phyloP scores from a whole-genome alignment of 2,329 filamentous ascomycete genomes.

The Teratosphaeria gauchensis region DNA sequence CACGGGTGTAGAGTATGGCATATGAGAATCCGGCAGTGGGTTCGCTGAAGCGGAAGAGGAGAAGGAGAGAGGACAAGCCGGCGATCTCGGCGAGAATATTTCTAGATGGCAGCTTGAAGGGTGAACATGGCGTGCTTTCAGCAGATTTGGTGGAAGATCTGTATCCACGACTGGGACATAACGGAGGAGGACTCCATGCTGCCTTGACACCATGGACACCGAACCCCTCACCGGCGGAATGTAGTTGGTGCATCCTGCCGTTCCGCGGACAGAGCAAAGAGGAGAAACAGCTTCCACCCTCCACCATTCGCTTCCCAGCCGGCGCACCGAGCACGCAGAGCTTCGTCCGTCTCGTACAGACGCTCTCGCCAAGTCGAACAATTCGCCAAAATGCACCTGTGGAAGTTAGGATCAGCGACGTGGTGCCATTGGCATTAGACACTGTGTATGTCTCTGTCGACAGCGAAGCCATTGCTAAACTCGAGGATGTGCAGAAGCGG shows the following conservation, averaged over 20 bases:
- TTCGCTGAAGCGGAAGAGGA: slow-evolving; percentile 43
- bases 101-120: slow-evolving; percentile 75
- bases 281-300: slow-evolving; percentile 57
- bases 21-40: slow-evolving; percentile 33
- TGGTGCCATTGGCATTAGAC: slow-evolving; percentile 68
- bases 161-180: slow-evolving; percentile 43
- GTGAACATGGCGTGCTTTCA: slow-evolving; percentile 76
- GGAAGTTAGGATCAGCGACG: slow-evolving; percentile 74
- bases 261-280: slow-evolving; percentile 39
- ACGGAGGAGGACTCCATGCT: slow-evolving; percentile 44
- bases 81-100: slow-evolving; percentile 71
- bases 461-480: slow-evolving; percentile 63
- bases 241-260: slow-evolving; percentile 80
- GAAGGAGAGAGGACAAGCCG: slow-evolving; percentile 53
- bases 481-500: slow-evolving; percentile 74
- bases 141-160: slow-evolving; percentile 77
- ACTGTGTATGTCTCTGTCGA: slow-evolving; percentile 82
- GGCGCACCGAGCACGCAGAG: slow-evolving; percentile 64
- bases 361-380: slow-evolving; percentile 63
- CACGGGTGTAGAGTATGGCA: slow-evolving; percentile 28
- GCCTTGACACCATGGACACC: slow-evolving; percentile 68
- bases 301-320: slow-evolving; percentile 70
- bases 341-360: slow-evolving; percentile 64
- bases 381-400: slow-evolving; percentile 65
- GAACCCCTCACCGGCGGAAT: slow-evolving; percentile 45